Conservation (phyloP, 75 land plant genomes). For the Pinus albicaulis region DNA sequence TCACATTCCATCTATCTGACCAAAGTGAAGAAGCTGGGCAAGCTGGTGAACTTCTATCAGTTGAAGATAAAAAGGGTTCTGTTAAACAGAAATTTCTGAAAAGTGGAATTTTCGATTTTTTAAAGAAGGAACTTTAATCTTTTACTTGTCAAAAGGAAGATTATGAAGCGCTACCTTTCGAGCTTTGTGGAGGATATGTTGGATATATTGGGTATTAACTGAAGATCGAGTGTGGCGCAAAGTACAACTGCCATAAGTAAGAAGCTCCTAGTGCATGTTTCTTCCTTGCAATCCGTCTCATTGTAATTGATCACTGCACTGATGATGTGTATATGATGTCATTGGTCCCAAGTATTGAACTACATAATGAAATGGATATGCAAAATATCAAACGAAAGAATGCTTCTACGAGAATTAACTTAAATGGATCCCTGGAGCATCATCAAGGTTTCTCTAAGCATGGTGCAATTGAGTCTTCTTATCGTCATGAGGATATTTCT, state of each 20-base stretch:
- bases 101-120: too few relatives aligned
- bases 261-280: constrained; percentile 89
- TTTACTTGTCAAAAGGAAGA: constrained; percentile 54
- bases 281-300: constrained; percentile 80
- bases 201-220: constrained; percentile 96
- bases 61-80: too few relatives aligned
- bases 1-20: too few relatives aligned
- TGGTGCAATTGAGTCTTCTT: not conserved
- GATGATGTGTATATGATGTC: constrained; percentile 85
- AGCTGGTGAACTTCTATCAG: too few relatives aligned
- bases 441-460: not conserved
- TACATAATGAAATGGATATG: constrained; percentile 4
- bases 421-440: not conserved
- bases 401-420: not conserved
- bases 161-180: constrained; percentile 85
- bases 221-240: constrained; percentile 87
- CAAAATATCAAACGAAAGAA: not conserved
- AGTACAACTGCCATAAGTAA: constrained; percentile 68
- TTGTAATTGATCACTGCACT: constrained; percentile 74
- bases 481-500: not conserved
- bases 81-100: too few relatives aligned
- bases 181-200: constrained; percentile 91
- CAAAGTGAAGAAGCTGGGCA: too few relatives aligned
- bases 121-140: constrained; percentile 83
- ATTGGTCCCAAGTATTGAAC: constrained; percentile 9